Percentiles rank a stretch among this genome's conserved stretches.
Conservation (phyloP, 805 yeast species). For the Metschnikowia amazonensis region DNA sequence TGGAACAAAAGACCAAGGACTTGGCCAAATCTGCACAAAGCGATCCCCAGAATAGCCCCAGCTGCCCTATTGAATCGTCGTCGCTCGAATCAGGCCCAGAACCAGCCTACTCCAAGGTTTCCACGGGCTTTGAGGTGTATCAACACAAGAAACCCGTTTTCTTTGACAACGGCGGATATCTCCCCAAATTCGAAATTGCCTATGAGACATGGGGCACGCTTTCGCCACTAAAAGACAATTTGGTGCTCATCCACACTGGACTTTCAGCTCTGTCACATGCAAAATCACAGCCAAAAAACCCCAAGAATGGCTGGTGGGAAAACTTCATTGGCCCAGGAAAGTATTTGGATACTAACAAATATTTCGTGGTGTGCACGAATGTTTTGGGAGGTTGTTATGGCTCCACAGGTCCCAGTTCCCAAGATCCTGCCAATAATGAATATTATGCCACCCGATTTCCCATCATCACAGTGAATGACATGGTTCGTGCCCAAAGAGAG, state of each 20-base stretch:
- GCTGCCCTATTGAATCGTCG: slow-evolving; percentile 7
- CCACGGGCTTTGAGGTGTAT: slow-evolving; percentile 61
- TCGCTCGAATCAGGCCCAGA: slow-evolving; percentile 73
- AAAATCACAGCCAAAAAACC: slow-evolving; percentile 66
- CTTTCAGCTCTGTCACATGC: slow-evolving; percentile 94
- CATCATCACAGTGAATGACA: slow-evolving; percentile 77
- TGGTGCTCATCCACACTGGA: slow-evolving; percentile 83
- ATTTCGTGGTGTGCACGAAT: slow-evolving; percentile 82
- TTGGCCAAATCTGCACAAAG: slow-evolving; percentile 22
- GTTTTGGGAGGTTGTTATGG: slow-evolving; percentile 95
- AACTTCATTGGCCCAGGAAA: slow-evolving; percentile 81
- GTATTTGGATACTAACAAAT: slow-evolving; percentile 76
- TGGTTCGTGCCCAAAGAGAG: slow-evolving; percentile 84
- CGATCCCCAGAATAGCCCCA: slow-evolving; percentile 5
- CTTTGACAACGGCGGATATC: slow-evolving; percentile 76
- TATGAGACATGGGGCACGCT: slow-evolving; percentile 89
- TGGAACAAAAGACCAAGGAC: slow-evolving; percentile 52
- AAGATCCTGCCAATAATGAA: slow-evolving; percentile 62
- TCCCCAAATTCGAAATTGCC: slow-evolving; percentile 77
- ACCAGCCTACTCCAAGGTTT: slow-evolving; percentile 72
- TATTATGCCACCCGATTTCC: slow-evolving; percentile 88
- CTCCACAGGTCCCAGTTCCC: slow-evolving; percentile 85
- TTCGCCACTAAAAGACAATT: slow-evolving; percentile 60
- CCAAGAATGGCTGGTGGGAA: slow-evolving; percentile 93
- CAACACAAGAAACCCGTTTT: slow-evolving; percentile 55